Percentiles rank a stretch among this genome's conserved stretches.
Evolutionary conservation across 192 early-diverging fungal species (phyloP).

Genomic region (Pilaira anomala): DNA sequence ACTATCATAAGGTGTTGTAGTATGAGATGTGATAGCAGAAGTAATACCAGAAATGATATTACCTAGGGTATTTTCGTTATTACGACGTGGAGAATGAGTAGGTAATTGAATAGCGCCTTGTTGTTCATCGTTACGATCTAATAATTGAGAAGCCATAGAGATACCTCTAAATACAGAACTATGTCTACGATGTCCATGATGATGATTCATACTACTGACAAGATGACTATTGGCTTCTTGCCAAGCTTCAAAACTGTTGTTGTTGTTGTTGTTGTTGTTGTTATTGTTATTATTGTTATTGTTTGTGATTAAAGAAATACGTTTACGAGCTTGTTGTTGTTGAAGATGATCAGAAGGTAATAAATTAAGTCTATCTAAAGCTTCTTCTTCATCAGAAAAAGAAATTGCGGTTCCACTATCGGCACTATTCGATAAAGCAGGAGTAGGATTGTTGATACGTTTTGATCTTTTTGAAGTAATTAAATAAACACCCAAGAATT

Average conservation of each 20-base stretch:
- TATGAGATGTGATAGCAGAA: conserved; percentile 1
- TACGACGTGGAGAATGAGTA: background rate
- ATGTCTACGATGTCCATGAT: conserved; percentile 13
- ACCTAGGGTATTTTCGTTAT: conserved; percentile 7
- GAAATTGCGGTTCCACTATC: background rate
- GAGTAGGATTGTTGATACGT: conserved; percentile 1
- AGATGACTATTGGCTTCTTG: background rate
- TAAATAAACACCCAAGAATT: conserved; percentile 66
- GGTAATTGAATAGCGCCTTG: conserved; percentile 17
- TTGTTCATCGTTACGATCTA: conserved; percentile 30
- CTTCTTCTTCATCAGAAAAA: conserved; percentile 5
- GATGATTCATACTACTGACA: background rate
- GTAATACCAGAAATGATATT: conserved; percentile 13
- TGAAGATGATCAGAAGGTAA: background rate
- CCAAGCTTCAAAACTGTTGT: background rate
- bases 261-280: conserved; percentile 9
- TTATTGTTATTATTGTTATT: background rate
- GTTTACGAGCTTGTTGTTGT: background rate
- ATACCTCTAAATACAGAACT: conserved; percentile 36
- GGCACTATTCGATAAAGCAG: conserved; percentile 5
- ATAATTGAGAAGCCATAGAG: conserved; percentile 33
- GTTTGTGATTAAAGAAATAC: background rate
- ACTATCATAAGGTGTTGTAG: background rate
- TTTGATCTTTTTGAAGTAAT: conserved; percentile 57
- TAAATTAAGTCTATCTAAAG: background rate